Base-by-base conservation (phyloP, 2,329 filamentous ascomycete genomes). In the Talaromyces verruculosus region DNA sequence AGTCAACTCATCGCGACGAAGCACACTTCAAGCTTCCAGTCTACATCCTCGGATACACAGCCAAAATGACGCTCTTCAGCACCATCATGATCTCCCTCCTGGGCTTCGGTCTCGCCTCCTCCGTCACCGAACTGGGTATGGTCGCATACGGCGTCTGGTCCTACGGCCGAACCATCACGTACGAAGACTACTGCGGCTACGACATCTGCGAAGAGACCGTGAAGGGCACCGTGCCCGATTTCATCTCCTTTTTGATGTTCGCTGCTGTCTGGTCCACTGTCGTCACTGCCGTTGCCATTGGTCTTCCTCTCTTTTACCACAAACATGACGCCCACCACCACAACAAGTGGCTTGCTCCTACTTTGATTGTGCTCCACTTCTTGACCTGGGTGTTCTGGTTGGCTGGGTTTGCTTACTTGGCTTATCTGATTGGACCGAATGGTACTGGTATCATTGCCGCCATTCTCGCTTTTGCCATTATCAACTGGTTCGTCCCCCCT, bases 351-450 rank as follows among this genome's bases (percentile, higher is more conserved):
- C 64, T 75, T 25, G 70, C 71, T 8, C 64, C 70, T 10, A 63
- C 28, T 3, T 68, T 71, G 15, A 63, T 72, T 19, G 63, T 68
- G 2, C 25, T 72, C 7, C 74, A 73, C 66, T 72, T 73, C 45
- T 55, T 74, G n/a, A 76, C 73, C 1, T 73, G 68, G 69, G 69
- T 75, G 19, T 76, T 76, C 60, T 76, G 74, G 74, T 62, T 76
- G 57, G 73, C 72, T 11, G 63, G 67, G 15, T 76, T 76, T 58
- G 72, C 74, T 22, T 71, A 75, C 53, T 64, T 75, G 22, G 74
- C 69, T 13, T 61, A 64, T 33, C 11, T 67, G 0, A 62, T 71
- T 22, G 67, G 47, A 11, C 68, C 69, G 0, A 33, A n/a, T 45
- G 49, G 43, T 1, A 69, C 37, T 13, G 64, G 68, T 61, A 72